Base-by-base conservation (phyloP, 2,329 filamentous ascomycete species). In the Sclerotinia sclerotiorum region DNA sequence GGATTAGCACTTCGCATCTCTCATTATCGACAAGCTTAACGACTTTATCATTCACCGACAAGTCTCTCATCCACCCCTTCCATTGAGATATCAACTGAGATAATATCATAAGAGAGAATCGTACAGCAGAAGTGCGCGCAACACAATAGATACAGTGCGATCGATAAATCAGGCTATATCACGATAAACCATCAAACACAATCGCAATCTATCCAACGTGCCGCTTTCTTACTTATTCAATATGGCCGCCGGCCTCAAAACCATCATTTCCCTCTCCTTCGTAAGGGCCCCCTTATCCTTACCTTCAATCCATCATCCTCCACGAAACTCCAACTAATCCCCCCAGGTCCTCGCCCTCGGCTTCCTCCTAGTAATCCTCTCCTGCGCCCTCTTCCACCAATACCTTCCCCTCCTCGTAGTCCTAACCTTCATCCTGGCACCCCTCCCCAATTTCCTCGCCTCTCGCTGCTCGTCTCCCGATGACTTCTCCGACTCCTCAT, bases 291-390 rank as follows among this genome's bases (percentile, higher is more conserved):
- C 64, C 56, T 29, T 7, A 65, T 46, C 46, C 6, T 24, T 39
- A n/a, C n/a, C 21, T 24, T 29, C 42, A n/a, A 5, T 35, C 51
- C 27, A 29, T 32, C n/a, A 19, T 19, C 27, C 42, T 52, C 8
- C 46, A 44, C 46, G 8, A 17, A 54, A 7, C 6, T 32, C 7
- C 10, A 21, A 51, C 71, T 74, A 65, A 74, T 58, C 17, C 21
- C 29, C n/a, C 62, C 15, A 91, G 89, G 85, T 99, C 79, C 93
- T 99, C 73, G 95, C 95, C 75, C 95, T 99, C 77, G 95, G 95
- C 76, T 99, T 99, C 83, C 92, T 99, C 76, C 93, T 99, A 74
- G 95, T 98, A 75, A 99, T 99, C 81, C 91, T 99, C 76, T 97
- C 94, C 72, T 97, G 94, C 79, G 95, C 95, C 63, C 88, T 99